Percentiles rank a stretch among this genome's conserved stretches.
These are phyloP conservation scores for Acorus calamus DNA, from an alignment of 106 monocot species.

Conservation along the genomic window DNA sequence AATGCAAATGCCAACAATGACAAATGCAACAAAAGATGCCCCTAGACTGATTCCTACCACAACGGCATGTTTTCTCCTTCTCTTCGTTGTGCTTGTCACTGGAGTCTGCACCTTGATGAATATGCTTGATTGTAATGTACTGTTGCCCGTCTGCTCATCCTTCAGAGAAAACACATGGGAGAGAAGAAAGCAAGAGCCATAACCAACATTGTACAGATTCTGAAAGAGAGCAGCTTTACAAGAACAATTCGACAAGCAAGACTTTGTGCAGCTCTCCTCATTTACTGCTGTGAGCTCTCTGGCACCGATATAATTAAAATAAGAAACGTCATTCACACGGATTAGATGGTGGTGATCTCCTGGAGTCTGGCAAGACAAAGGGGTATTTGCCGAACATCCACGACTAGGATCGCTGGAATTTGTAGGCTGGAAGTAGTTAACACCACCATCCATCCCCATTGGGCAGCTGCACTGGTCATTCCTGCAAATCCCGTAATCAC, in stretches of 20 bases:
- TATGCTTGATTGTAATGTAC: slow-evolving; percentile 22
- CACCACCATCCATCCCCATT: slow-evolving; percentile 1
- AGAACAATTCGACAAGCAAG: slow-evolving; percentile 36
- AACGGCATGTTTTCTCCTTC: no score
- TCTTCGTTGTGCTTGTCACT: no score
- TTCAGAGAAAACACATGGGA: slow-evolving; percentile 28
- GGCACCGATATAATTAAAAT: slow-evolving; percentile 18
- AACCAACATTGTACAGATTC: slow-evolving; percentile 9
- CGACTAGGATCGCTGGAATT: slow-evolving; percentile 12
- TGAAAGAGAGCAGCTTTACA: slow-evolving; percentile 37
- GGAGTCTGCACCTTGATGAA: slow-evolving; percentile 35
- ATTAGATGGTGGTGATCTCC: slow-evolving; percentile 18
- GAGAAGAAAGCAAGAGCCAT: slow-evolving; percentile 29
- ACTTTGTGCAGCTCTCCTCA: slow-evolving; percentile 25
- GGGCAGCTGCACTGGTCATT: slow-evolving; percentile 41
- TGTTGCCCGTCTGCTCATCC: slow-evolving; percentile 13
- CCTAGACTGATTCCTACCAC: background rate
- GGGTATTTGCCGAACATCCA: slow-evolving; percentile 24
- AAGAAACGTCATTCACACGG: slow-evolving; percentile 19
- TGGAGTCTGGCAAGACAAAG: slow-evolving; percentile 11
- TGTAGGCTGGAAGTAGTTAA: slow-evolving; percentile 14
- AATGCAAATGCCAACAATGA: slow-evolving; percentile 3
- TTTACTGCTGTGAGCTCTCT: background rate
- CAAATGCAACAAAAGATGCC: slow-evolving; percentile 6
- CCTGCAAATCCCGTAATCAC: slow-evolving; percentile 40